Percentiles rank a stretch among this genome's conserved stretches.
These are phyloP conservation scores for Ascochyta clinopodiicola DNA, from an alignment of 2,329 filamentous ascomycete species.

Conservation along the genomic window DNA sequence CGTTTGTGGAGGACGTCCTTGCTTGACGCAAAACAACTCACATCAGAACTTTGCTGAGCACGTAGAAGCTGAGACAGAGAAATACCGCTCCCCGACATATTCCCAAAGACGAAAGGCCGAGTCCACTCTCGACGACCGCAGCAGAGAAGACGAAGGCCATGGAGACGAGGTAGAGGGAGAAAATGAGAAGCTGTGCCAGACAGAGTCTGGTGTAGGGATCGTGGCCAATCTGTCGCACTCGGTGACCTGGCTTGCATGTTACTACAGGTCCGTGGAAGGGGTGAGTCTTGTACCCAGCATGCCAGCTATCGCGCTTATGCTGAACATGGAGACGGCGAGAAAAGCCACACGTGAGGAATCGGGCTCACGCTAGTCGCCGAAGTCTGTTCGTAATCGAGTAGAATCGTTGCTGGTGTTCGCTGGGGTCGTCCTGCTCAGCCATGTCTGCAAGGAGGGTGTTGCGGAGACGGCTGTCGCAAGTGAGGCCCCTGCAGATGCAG, in stretches of 20 bases:
- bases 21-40: constrained; percentile 1
- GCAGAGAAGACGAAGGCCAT: constrained; percentile 45
- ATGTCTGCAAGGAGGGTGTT: background rate
- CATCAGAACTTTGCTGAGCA: constrained; percentile 24
- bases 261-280: background rate
- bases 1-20: background rate
- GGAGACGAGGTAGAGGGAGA: constrained; percentile 44
- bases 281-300: constrained; percentile 26
- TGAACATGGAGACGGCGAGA: constrained; percentile 28
- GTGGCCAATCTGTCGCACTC: constrained; percentile 16
- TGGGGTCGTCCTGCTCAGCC: background rate
- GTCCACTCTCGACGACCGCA: constrained; percentile 42
- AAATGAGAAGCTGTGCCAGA: constrained; percentile 38
- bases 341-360: constrained; percentile 16
- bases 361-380: constrained; percentile 11
- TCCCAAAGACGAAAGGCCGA: constrained; percentile 32
- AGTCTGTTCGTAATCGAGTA: background rate
- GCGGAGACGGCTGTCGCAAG: background rate
- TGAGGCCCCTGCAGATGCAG: background rate
- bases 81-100: constrained; percentile 46
- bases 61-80: constrained; percentile 46
- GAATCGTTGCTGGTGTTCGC: background rate
- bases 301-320: constrained; percentile 36
- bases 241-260: constrained; percentile 24
- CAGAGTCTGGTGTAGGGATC: constrained; percentile 8